These are phyloP conservation scores for Grosmannia penicillata DNA, from an alignment of 2,329 filamentous ascomycete genomes.

Conservation along the genomic window DNA sequence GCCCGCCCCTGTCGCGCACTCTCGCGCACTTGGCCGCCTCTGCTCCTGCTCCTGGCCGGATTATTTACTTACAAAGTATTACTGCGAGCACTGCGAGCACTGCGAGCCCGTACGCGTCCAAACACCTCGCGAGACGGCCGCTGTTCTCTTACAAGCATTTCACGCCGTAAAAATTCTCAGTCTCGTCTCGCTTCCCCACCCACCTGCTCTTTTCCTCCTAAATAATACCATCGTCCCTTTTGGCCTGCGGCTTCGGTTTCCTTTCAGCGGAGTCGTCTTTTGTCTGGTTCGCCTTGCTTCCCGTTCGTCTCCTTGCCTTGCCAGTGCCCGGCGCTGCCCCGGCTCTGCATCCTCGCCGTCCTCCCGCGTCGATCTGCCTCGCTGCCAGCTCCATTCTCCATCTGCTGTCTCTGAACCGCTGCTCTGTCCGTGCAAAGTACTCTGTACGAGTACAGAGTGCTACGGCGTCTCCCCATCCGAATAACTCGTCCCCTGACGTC, in stretches of 20 bases:
- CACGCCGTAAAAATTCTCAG: not conserved
- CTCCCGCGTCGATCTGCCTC: constrained; percentile 10
- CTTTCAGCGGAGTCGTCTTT: constrained; percentile 9
- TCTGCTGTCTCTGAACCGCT: no score
- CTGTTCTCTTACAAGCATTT: constrained; percentile 1
- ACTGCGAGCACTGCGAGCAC: no score
- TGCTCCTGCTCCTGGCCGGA: no score
- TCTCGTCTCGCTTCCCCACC: constrained; percentile 1
- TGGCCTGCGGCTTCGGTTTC: constrained; percentile 7
- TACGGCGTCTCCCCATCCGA: no score
- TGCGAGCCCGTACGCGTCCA: no score
- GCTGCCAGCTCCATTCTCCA: not conserved
- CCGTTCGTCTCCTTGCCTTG: constrained; percentile 16
- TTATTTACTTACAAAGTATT: no score
- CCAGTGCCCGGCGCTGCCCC: constrained; percentile 22
- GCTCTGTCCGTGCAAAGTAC: no score
- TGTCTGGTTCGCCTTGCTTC: constrained; percentile 4
- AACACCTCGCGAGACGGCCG: not conserved
- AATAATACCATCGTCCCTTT: constrained; percentile 9
- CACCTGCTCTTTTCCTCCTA: constrained; percentile 4
- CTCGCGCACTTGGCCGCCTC: no score
- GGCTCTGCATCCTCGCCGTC: constrained; percentile 22
- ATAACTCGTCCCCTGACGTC: no score
- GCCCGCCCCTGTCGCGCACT: not conserved
- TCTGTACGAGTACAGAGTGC: no score